A percentile compares a stretch with the other conserved stretches of the same genome.
Evolutionary conservation across 2,329 filamentous ascomycete genomes (phyloP).

Genomic region (Basipetospora chlamydospora): DNA sequence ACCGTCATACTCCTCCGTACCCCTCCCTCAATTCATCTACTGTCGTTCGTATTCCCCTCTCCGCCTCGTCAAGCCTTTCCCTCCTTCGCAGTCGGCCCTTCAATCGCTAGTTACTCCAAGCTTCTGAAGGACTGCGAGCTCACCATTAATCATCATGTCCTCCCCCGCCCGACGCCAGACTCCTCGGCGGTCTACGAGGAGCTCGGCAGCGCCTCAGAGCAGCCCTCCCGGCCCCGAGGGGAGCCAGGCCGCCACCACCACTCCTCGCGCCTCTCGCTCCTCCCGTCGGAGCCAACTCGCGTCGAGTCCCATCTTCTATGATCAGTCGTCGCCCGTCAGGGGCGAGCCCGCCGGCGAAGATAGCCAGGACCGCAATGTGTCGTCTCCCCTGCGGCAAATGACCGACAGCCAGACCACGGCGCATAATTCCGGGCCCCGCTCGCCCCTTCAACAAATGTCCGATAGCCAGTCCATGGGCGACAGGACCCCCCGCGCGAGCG

Average conservation of each 20-base stretch:
- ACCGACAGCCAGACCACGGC: constrained; percentile 39
- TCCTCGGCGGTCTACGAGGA: constrained; percentile 21
- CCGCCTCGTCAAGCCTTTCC: neutral
- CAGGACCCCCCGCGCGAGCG: constrained; percentile 58
- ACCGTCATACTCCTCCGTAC: constrained; percentile 1
- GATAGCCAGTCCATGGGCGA: constrained; percentile 36
- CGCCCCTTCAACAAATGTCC: constrained; percentile 43
- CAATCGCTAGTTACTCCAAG: neutral
- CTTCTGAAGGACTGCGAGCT: neutral
- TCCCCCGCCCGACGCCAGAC: constrained; percentile 30
- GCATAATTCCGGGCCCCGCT: constrained; percentile 31
- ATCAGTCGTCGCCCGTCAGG: constrained; percentile 33
- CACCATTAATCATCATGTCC: constrained; percentile 22
- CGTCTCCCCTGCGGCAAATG: constrained; percentile 42
- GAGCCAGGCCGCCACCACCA: constrained; percentile 17
- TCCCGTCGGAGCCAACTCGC: constrained; percentile 34
- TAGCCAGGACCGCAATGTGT: constrained; percentile 22
- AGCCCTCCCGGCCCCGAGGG: constrained; percentile 21
- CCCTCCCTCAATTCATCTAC: neutral
- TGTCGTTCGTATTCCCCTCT: neutral
- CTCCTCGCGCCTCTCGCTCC: constrained; percentile 31
- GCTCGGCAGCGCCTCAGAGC: constrained; percentile 23
- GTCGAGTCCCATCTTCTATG: constrained; percentile 73
- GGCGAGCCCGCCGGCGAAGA: constrained; percentile 14
- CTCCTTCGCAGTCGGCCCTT: no score